These are phyloP conservation scores for Colletotrichum shisoi DNA, from an alignment of 2,329 filamentous ascomycete species.

Conservation along the genomic window DNA sequence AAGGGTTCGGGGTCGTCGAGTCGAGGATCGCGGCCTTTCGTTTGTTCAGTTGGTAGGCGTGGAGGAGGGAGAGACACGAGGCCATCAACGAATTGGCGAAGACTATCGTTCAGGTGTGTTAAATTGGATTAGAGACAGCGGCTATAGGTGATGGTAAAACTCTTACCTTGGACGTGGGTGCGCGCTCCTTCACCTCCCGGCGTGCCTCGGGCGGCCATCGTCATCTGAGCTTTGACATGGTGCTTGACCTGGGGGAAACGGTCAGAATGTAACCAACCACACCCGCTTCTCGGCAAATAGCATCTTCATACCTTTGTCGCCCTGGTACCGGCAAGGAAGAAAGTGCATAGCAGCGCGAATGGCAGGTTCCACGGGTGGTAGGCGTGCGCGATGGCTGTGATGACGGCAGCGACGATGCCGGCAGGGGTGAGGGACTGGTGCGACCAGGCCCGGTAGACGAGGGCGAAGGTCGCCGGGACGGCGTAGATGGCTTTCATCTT, in stretches of 20 bases:
- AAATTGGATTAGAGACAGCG: neutral
- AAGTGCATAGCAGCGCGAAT: slow-evolving; percentile 82
- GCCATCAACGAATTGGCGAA: slow-evolving; percentile 87
- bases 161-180: slow-evolving; percentile 77
- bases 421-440: slow-evolving; percentile 70
- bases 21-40: slow-evolving; percentile 54
- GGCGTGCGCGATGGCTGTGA: slow-evolving; percentile 67
- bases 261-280: neutral
- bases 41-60: slow-evolving; percentile 65
- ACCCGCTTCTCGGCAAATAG: no score
- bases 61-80: slow-evolving; percentile 68
- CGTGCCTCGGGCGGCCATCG: slow-evolving; percentile 75
- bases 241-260: slow-evolving; percentile 74
- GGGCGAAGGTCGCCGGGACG: slow-evolving; percentile 63
- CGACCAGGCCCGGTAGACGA: slow-evolving; percentile 73
- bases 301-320: slow-evolving; percentile 75
- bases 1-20: slow-evolving; percentile 45
- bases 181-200: slow-evolving; percentile 82
- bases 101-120: slow-evolving; percentile 54
- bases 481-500: slow-evolving; percentile 67
- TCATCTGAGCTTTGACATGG: slow-evolving; percentile 81
- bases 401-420: slow-evolving; percentile 44
- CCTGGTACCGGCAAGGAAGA: slow-evolving; percentile 84
- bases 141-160: slow-evolving; percentile 17
- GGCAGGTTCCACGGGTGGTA: slow-evolving; percentile 94